phyloP scores from a whole-genome alignment of 306 rosid genomes.

The Lablab purpureus region DNA sequence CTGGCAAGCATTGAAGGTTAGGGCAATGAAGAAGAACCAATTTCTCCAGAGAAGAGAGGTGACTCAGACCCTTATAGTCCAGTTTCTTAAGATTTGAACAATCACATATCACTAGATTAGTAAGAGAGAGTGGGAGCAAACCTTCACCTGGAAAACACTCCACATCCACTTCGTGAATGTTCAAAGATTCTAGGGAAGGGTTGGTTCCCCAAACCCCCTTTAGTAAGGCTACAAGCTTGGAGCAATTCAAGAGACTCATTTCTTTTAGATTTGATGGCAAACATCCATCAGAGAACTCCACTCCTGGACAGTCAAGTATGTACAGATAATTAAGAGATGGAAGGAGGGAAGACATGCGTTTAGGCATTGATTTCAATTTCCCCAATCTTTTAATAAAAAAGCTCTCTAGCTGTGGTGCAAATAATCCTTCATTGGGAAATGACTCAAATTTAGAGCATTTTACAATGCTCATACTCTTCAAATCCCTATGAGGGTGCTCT shows the following conservation, averaged over 20 bases:
- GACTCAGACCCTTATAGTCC: neutral
- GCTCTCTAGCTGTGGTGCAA: neutral
- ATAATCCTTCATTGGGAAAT: neutral
- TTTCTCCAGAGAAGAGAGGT: neutral
- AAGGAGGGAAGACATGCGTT: neutral
- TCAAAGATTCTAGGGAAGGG: neutral
- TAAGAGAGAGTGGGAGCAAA: neutral
- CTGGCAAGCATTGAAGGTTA: neutral
- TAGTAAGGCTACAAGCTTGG: neutral
- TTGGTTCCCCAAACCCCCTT: neutral
- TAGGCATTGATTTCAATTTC: neutral
- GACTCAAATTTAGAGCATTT: neutral
- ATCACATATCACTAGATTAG: neutral
- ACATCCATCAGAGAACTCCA: neutral
- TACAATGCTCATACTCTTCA: neutral
- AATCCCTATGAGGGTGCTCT: neutral
- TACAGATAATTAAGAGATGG: neutral
- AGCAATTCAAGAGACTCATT: neutral
- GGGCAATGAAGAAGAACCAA: neutral
- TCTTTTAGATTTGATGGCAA: neutral
- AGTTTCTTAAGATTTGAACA: neutral
- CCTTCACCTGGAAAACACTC: neutral
- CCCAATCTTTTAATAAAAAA: neutral
- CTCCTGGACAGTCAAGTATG: neutral
- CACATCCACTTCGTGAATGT: neutral